Base-by-base conservation (phyloP, 2,329 filamentous ascomycete genomes). In the Neodidymelliopsis sp. region DNA sequence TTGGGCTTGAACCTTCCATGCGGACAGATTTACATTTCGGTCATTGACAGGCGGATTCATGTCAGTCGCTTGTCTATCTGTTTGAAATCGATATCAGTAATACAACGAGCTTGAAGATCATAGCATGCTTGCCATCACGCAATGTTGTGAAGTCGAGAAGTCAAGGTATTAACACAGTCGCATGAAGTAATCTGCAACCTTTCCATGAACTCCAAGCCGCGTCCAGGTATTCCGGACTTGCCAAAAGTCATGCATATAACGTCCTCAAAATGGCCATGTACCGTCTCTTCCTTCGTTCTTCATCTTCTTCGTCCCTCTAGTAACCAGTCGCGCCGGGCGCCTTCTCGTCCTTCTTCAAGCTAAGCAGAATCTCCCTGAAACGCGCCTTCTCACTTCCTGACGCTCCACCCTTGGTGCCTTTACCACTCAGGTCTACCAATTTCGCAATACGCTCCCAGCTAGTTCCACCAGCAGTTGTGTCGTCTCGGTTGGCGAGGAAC, bases 381-480 rank as follows among this genome's bases (percentile, higher is more conserved):
- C 91, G 90, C 74, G 95, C 91, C 83, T 99, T 99, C 65, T 93
- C 92, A 53, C 90, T 95, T 34, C 92, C 93, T 53, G 86, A 86
- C 31, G 90, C 91, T 68, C 92, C 93, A 49, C 93, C 92, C 75
- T 87, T 89, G 51, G 84, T 78, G 11, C 93, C 91, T 79, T 97
- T 99, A 55, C 94, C 94, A 67, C 91, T 97, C 59, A 99, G 77
- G 75, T 99, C 94, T n/a, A 97, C 92, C 63, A 99, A 76, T 79
- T 97, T 99, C 18, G 92, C 89, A 69, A 99, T 97, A 62, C 94
- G 88, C 78, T 99, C 94, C 94, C 94, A 99, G 81, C 90, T 96
- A 4, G 94, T 99, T 55, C 94, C 94, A 39, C 94, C 94, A 9
- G 90, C 90, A 18, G 91, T 90, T 28, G 92, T 97, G 73, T 97